Conservation (phyloP, 306 rosid genomes). For the Castanea crenata region DNA sequence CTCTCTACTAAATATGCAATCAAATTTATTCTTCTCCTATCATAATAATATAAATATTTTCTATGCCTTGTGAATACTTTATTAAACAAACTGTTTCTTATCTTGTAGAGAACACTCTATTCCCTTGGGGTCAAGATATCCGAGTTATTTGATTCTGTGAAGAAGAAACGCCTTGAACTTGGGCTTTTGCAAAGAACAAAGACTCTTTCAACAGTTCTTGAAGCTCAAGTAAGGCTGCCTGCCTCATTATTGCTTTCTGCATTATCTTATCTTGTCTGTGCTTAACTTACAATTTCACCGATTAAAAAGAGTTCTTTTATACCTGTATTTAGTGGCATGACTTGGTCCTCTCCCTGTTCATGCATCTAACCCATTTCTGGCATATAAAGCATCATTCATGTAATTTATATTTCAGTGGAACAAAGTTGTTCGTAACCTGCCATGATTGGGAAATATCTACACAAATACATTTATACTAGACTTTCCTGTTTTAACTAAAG, state of each 20-base stretch:
- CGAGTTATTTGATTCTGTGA: constrained; percentile 59
- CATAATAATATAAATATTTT: too few species aligned
- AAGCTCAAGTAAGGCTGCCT: constrained; percentile 61
- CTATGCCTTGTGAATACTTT: too few species aligned
- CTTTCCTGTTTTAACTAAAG: not conserved
- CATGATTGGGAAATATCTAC: not conserved
- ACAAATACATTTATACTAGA: not conserved
- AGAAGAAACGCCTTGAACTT: constrained; percentile 56
- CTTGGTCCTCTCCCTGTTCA: not conserved
- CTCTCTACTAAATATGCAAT: not conserved
- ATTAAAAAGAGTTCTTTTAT: not conserved
- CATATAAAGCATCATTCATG: not conserved
- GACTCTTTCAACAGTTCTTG: constrained; percentile 60
- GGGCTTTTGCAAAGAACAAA: constrained; percentile 57
- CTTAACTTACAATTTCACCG: not conserved
- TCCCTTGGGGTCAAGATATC: constrained; percentile 54
- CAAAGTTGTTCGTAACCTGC: not conserved
- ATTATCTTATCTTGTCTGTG: not conserved
- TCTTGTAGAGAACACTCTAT: constrained; percentile 58
- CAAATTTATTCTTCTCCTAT: not conserved
- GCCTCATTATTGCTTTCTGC: constrained; percentile 1
- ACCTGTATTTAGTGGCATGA: not conserved
- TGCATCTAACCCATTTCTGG: not conserved
- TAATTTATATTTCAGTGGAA: not conserved
- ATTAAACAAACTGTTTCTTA: not conserved